Evolutionary conservation across 768 basidiomycete species (phyloP), one percentile per base, ranked within the genome.

Genomic region (Rhizopogon salebrosus): DNA sequence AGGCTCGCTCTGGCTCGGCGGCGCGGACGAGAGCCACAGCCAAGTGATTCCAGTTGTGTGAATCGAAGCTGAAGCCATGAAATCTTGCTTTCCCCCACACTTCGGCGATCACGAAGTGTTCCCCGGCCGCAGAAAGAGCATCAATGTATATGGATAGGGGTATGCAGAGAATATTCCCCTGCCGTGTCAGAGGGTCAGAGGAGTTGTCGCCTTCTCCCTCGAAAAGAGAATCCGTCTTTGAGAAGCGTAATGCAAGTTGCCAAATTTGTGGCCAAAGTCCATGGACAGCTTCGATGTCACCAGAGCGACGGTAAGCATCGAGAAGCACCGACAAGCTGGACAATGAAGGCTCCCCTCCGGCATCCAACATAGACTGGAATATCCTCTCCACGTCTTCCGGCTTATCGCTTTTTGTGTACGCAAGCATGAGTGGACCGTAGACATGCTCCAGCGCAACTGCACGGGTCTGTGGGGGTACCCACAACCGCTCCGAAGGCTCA

Each of bases 41-140:
- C 24, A 97, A 76, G 60, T 90, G 84, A 62, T 95, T 97, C 89
- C 92, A 98, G 66, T 97, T 98, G 60, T 88, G 84, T 11, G 88
- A 79, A 64, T 95, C 91, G 65, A 93, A 92, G 11, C 75, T 75
- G 59, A 95, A 87, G 2, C 90, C 89, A 9, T 74, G 67, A 10
- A 67, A 57, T 54, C 79, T 78, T 46, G 90, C 76, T 27, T 72
- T 64, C n/a, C 73, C 70, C 94, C 95, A 98, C 0, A 78, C 73
- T 3, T 64, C 62, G 14, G 84, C 78, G 41, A 95, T 76, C 54
- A 84, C 79, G 7, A 63, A 56, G 59, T 93, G 86, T 35, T 72
- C 63, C 2, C 85, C 87, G 0, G 77, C 78, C 3, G 72, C 68
- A 2, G 91, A 89, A 48, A 95, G 71, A 5, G 81, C 77, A 57